phyloP scores from a whole-genome alignment of 148 eudicot species.

The Rhododendron griersonianum region DNA sequence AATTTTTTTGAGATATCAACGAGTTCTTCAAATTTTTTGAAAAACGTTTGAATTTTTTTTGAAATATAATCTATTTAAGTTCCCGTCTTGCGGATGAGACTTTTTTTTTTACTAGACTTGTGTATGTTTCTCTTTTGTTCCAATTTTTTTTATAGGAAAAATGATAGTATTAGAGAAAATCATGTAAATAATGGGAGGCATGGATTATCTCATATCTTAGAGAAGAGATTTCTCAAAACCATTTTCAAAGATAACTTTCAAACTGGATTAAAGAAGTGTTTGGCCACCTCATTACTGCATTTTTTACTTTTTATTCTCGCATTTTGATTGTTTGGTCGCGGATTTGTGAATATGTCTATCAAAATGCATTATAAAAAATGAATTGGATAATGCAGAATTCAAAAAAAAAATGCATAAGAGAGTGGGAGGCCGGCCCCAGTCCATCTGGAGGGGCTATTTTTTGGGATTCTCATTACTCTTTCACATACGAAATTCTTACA shows the following conservation, averaged over 20 bases:
- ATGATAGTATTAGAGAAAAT: too few relatives aligned
- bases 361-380: neutral
- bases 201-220: too few relatives aligned
- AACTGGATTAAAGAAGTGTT: too few relatives aligned
- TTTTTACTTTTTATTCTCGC: too few relatives aligned
- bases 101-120: too few relatives aligned
- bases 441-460: neutral
- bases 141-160: too few relatives aligned
- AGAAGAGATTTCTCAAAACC: too few relatives aligned
- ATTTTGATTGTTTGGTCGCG: neutral
- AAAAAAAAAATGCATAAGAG: neutral
- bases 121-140: too few relatives aligned
- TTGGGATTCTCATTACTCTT: neutral
- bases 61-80: neutral
- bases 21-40: neutral
- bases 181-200: too few relatives aligned
- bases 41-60: too few relatives aligned
- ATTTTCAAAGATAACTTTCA: neutral
- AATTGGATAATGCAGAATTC: neutral
- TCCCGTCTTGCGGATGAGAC: neutral
- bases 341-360: neutral
- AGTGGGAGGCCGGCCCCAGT: neutral
- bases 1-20: neutral
- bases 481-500: neutral
- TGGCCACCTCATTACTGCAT: too few relatives aligned